phyloP scores from a whole-genome alignment of 352 stramenopile species.

The Pythium coloratum region DNA sequence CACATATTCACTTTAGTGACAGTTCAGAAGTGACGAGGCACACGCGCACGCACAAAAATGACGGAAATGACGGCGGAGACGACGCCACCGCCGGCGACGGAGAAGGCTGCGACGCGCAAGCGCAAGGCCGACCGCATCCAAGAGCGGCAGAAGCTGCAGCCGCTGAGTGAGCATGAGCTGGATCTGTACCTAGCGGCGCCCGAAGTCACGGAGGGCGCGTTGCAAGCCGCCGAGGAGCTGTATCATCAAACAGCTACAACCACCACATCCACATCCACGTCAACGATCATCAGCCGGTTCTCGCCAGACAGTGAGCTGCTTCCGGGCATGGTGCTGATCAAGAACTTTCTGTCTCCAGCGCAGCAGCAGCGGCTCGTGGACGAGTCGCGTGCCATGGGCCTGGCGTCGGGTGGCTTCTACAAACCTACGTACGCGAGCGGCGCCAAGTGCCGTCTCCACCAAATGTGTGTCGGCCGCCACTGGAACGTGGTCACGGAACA shows the following conservation, averaged over 20 bases:
- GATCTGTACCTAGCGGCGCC: conserved; percentile 51
- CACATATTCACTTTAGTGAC: background rate
- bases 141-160: conserved; percentile 41
- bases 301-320: conserved; percentile 34
- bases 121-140: conserved; percentile 55
- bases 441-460: conserved; percentile 69
- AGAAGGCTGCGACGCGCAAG: conserved; percentile 19
- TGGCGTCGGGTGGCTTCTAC: conserved; percentile 55
- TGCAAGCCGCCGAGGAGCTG: conserved; percentile 2
- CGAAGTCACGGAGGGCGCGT: conserved; percentile 9
- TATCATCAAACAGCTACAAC: background rate
- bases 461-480: conserved; percentile 70
- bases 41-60: background rate
- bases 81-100: background rate
- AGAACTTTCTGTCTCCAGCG: conserved; percentile 43
- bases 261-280: background rate
- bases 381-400: conserved; percentile 45
- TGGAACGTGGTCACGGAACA: conserved; percentile 75
- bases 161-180: conserved; percentile 60
- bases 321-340: conserved; percentile 66
- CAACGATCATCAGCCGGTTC: conserved; percentile 9
- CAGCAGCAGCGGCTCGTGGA: conserved; percentile 65
- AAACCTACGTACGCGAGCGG: conserved; percentile 69
- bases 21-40: background rate
- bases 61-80: conserved; percentile 13